Evolutionary conservation across 2,329 filamentous ascomycete species (phyloP), one percentile per base, ranked within the genome.

Genomic region (Verruconis gallopava): DNA sequence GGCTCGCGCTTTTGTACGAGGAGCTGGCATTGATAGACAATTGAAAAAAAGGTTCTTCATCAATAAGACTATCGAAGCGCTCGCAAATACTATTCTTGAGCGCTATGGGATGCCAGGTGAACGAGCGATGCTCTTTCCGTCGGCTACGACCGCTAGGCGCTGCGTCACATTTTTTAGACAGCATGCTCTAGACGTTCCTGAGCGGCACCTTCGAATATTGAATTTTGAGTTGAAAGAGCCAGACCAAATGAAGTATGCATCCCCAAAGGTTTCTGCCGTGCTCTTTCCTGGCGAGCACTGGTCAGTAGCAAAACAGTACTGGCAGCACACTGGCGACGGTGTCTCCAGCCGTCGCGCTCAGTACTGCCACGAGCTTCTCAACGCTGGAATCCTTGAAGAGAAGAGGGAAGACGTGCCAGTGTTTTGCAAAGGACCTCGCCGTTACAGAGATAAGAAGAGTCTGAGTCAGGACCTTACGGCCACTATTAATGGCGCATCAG

Each of bases 291-390:
- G 72, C 36, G 73, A 77, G 11, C 63, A 76, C 14, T 88, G 80
- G 51, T 63, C 75, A 3, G 61, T 82, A 45, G 84, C 85, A n/a
- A 96, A 95, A n/a, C 75, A 86, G 53, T 95, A 93, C 54, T 98
- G 91, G 91, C 91, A 96, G 59, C 91, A 98, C 59, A 82, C 84
- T 1, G 91, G 91, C 15, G 88, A 94, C 47, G 91, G 91, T 13
- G 71, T 94, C 12, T 95, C 88, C 1, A 95, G 88, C 57, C 79
- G 91, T 38, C 76, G 86, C 32, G 88, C 85, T 22, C 89, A 95
- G 56, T 95, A 93, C 59, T 94, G 84, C 55, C 77, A 86, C 46
- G 68, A 72, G 33, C 71, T 89, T 2, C 75, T 93, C 48, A 72
- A 72, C 28, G 79, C 89, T 47, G 78, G 78, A 0, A 66, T 82